These are phyloP conservation scores for Yamadazyma oceani DNA, from an alignment of 1,139 yeast genomes.

Conservation along the genomic window DNA sequence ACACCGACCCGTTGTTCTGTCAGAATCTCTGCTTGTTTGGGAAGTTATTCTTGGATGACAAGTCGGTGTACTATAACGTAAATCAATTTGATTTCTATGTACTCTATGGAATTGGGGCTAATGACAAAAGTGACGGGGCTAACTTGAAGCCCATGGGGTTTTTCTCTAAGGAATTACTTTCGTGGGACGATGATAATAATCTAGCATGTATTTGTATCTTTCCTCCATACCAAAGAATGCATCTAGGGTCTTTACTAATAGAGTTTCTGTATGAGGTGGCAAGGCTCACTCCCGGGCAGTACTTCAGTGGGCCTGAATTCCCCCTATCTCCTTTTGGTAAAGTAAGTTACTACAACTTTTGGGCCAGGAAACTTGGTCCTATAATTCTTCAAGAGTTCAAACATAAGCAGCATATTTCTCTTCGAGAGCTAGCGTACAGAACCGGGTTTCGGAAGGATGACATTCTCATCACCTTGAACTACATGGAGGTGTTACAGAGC, in stretches of 20 bases:
- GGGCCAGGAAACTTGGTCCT: conserved; percentile 54
- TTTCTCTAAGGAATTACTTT: conserved; percentile 81
- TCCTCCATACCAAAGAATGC: conserved; percentile 85
- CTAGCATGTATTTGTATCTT: conserved; percentile 87
- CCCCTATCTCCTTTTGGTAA: conserved; percentile 85
- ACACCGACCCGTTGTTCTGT: conserved; percentile 61
- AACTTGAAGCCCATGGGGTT: conserved; percentile 73
- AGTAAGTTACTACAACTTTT: conserved; percentile 69
- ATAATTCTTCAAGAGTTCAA: conserved; percentile 10
- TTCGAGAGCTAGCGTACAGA: conserved; percentile 51
- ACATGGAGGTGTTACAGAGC: conserved; percentile 50
- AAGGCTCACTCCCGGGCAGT: conserved; percentile 44
- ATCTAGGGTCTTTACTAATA: conserved; percentile 75
- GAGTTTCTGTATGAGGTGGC: conserved; percentile 82
- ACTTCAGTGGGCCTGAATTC: conserved; percentile 82
- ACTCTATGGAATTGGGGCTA: conserved; percentile 50
- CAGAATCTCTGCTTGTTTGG: conserved; percentile 85
- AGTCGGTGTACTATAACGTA: conserved; percentile 79
- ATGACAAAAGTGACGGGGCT: conserved; percentile 19
- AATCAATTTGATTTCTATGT: conserved; percentile 81
- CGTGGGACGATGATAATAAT: conserved; percentile 79
- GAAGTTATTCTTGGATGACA: conserved; percentile 85
- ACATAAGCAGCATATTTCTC: conserved; percentile 28
- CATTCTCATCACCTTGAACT: conserved; percentile 59
- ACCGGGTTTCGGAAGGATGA: conserved; percentile 79